These are phyloP conservation scores for Oldenlandia corymbosa DNA, from an alignment of 257 asterid species.

Conservation along the genomic window DNA sequence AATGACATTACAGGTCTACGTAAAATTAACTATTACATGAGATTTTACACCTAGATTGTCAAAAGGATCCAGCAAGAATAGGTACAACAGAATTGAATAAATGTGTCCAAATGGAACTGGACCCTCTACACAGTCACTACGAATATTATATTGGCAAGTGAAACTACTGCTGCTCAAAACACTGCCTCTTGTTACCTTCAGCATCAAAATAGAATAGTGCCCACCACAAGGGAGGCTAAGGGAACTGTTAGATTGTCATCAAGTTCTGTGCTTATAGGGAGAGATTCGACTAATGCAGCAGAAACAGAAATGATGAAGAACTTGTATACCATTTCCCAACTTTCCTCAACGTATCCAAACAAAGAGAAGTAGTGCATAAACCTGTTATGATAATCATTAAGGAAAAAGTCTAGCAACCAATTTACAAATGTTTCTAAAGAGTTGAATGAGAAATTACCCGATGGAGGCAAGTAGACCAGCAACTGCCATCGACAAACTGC, in stretches of 20 bases:
- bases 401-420: constrained; percentile 1
- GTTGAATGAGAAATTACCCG: constrained; percentile 46
- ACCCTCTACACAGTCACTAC: neutral
- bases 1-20: neutral
- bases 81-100: neutral
- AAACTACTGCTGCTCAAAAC: no score
- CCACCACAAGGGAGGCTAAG: constrained; percentile 55
- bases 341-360: constrained; percentile 67
- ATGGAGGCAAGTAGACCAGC: constrained; percentile 80
- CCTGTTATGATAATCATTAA: constrained; percentile 40
- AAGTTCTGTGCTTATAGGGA: constrained; percentile 69
- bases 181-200: neutral
- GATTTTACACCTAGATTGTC: neutral
- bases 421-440: constrained; percentile 12
- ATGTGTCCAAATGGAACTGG: neutral
- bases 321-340: constrained; percentile 47
- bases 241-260: constrained; percentile 95
- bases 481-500: constrained; percentile 67
- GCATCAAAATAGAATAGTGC: constrained; percentile 51
- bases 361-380: constrained; percentile 74
- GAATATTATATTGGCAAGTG: neutral
- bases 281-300: constrained; percentile 83
- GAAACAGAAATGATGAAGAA: constrained; percentile 62
- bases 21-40: neutral
- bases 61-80: no score